A percentile compares a stretch with the other conserved stretches of the same genome.
Conservation (phyloP, 164 flowering plant genomes). For the Chloranthus sessilifolius region DNA sequence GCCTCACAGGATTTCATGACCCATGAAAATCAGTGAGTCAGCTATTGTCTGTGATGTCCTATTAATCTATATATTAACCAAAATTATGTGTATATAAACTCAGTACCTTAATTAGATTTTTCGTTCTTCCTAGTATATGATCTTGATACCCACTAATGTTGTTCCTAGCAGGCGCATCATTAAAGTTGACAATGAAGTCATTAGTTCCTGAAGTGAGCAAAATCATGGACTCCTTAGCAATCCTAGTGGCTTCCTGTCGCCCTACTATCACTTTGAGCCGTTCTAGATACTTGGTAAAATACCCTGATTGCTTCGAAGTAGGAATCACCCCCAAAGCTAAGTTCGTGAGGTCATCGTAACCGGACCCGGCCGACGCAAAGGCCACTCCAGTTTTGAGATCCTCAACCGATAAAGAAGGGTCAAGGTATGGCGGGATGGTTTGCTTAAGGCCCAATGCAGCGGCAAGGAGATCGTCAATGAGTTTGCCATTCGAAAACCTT, state of each 20-base stretch:
- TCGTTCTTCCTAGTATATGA: constrained; percentile 13
- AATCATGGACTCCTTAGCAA: constrained; percentile 3
- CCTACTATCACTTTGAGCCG: constrained; percentile 26
- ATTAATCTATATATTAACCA: too few relatives aligned
- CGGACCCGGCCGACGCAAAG: constrained; percentile 74
- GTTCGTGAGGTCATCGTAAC: constrained; percentile 57
- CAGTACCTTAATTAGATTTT: constrained; percentile 23
- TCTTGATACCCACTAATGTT: constrained; percentile 23
- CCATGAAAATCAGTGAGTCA: too few relatives aligned
- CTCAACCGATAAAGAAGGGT: constrained; percentile 21
- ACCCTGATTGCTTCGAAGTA: neutral
- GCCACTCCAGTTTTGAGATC: constrained; percentile 55
- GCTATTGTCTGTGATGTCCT: too few relatives aligned
- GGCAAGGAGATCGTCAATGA: constrained; percentile 20
- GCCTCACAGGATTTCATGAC: too few relatives aligned
- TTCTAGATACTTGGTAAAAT: neutral
- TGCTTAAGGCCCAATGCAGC: constrained; percentile 41
- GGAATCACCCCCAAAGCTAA: constrained; percentile 1
- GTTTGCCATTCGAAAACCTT: constrained; percentile 58
- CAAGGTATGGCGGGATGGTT: constrained; percentile 41
- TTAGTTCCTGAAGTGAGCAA: constrained; percentile 31
- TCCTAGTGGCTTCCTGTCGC: neutral
- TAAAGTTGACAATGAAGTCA: constrained; percentile 29
- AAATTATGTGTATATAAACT: too few relatives aligned
- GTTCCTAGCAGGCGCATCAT: constrained; percentile 13